phyloP scores from a whole-genome alignment of 305 asterid species.

The Fraxinus nigra region DNA sequence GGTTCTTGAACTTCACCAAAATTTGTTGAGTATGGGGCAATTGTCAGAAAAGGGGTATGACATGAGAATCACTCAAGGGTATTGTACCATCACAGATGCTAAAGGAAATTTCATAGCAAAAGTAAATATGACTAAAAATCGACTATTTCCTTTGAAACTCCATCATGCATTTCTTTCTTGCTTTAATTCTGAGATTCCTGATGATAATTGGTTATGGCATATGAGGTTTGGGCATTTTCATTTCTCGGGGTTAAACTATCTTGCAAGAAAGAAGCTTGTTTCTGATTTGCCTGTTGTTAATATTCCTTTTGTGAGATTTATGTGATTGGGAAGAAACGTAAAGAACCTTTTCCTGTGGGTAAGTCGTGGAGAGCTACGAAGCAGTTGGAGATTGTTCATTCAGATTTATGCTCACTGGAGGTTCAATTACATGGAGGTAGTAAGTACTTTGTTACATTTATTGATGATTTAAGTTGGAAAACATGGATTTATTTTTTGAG shows the following conservation, averaged over 20 bases:
- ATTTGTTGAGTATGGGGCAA: slow-evolving; percentile 16
- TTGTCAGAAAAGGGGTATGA: neutral
- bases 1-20: neutral
- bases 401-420: neutral
- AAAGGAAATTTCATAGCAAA: neutral
- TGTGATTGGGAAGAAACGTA: neutral
- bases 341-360: neutral
- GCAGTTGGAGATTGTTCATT: neutral
- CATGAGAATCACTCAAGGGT: neutral
- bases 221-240: neutral
- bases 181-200: neutral
- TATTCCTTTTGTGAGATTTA: neutral
- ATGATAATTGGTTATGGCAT: slow-evolving; percentile 8
- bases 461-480: no score
- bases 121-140: neutral
- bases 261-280: neutral
- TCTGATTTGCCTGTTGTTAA: neutral
- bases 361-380: neutral
- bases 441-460: neutral
- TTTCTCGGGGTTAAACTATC: neutral
- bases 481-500: no score
- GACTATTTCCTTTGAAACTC: neutral
- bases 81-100: neutral
- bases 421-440: neutral
- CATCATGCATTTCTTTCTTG: neutral